Conservation (phyloP, 108 stramenopile genomes). For the Licmophora abbreviata region DNA sequence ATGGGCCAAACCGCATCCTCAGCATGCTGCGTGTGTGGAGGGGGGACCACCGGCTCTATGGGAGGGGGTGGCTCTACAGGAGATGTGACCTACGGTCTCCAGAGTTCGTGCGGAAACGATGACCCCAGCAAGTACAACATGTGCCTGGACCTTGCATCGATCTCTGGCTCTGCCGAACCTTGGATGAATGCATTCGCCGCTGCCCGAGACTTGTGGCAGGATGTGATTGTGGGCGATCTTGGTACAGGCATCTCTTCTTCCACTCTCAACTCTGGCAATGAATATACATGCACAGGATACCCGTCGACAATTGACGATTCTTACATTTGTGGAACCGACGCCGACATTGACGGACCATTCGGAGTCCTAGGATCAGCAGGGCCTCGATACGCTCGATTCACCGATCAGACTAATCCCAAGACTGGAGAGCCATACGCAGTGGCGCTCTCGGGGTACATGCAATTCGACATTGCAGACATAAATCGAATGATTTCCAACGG, state of each 20-base stretch:
- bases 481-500: not conserved
- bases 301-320: not conserved
- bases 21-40: conserved; percentile 11
- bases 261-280: too few relatives aligned
- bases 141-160: conserved; percentile 10
- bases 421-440: not conserved
- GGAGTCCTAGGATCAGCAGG: conserved; percentile 11
- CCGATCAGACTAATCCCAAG: not conserved
- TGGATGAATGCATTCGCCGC: conserved; percentile 12
- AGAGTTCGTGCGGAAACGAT: conserved; percentile 1
- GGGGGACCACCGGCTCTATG: conserved; percentile 1
- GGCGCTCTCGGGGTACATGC: conserved; percentile 8
- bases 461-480: conserved; percentile 10
- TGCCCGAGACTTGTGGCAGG: conserved; percentile 12
- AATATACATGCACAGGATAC: not conserved
- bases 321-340: conserved; percentile 9
- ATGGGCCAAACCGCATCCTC: conserved; percentile 5
- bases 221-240: conserved; percentile 12
- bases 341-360: conserved; percentile 4
- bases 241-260: not conserved
- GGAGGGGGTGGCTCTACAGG: not conserved
- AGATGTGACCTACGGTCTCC: conserved; percentile 1
- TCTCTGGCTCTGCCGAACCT: not conserved
- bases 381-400: not conserved
- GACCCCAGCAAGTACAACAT: conserved; percentile 13